Conservation (phyloP, 1,139 yeast species). For the Yueomyces sp. region DNA sequence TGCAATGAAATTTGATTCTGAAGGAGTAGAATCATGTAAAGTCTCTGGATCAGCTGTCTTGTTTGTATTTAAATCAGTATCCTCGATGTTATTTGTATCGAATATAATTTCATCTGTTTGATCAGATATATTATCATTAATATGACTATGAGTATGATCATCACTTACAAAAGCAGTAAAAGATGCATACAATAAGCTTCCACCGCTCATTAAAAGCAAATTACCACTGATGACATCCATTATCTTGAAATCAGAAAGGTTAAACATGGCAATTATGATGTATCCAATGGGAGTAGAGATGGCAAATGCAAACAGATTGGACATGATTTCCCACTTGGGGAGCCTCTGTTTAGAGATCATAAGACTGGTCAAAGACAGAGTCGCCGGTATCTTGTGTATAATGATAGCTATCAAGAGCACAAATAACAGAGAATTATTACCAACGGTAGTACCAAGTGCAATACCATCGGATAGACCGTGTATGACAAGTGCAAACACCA, state of each 20-base stretch:
- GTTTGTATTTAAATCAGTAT: background rate
- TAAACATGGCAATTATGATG: conserved; percentile 14
- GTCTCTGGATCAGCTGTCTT: background rate
- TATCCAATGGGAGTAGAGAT: conserved; percentile 24
- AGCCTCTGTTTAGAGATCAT: conserved; percentile 22
- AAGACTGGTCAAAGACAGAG: conserved; percentile 39
- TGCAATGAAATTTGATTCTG: background rate
- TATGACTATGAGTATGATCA: conserved; percentile 5
- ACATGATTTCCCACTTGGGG: conserved; percentile 17
- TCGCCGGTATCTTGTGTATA: conserved; percentile 53
- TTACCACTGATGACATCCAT: conserved; percentile 22
- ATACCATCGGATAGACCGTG: conserved; percentile 56
- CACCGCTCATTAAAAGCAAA: conserved; percentile 23
- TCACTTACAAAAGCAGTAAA: conserved; percentile 19
- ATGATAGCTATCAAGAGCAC: conserved; percentile 40
- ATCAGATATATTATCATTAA: background rate
- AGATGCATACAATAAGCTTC: conserved; percentile 24
- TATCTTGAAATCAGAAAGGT: conserved; percentile 13
- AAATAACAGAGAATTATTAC: conserved; percentile 31
- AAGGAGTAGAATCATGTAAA: background rate
- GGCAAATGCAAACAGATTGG: conserved; percentile 22
- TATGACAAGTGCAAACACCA: conserved; percentile 43
- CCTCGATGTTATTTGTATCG: background rate
- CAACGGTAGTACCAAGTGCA: conserved; percentile 44
- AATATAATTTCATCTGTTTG: background rate